A percentile compares a stretch with the other conserved stretches of the same genome.
Conservation (phyloP, 2,329 filamentous ascomycete genomes). For the Claviceps sp. region DNA sequence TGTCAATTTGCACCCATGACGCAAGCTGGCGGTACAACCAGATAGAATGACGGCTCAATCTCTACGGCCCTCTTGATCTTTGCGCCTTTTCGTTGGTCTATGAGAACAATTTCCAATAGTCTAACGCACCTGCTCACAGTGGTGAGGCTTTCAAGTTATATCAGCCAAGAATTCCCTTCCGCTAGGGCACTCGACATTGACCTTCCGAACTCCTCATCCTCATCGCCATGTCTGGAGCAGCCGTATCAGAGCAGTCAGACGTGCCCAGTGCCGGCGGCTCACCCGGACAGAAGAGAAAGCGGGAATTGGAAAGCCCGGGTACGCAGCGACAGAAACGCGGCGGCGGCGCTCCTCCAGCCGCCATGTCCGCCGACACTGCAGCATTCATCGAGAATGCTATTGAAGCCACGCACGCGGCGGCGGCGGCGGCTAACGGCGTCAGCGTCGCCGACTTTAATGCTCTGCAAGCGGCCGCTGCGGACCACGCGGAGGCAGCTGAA, state of each 20-base stretch:
- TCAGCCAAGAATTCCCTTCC: background rate
- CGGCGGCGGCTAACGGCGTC: conserved; percentile 25
- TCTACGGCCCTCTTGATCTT: background rate
- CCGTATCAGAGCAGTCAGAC: conserved; percentile 33
- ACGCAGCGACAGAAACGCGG: conserved; percentile 37
- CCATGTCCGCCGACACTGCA: conserved; percentile 32
- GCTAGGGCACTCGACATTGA: background rate
- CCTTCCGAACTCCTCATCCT: background rate
- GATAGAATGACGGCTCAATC: background rate
- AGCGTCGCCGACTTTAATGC: conserved; percentile 43
- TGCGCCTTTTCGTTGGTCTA: background rate
- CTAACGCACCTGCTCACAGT: background rate
- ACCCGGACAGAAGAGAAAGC: conserved; percentile 42
- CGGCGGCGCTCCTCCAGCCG: conserved; percentile 26
- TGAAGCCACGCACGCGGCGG: conserved; percentile 26
- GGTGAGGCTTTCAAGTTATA: background rate
- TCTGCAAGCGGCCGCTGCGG: conserved; percentile 34
- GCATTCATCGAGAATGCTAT: conserved; percentile 43
- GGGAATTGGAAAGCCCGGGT: conserved; percentile 36
- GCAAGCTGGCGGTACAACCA: background rate
- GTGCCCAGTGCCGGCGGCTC: conserved; percentile 27
- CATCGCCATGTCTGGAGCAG: conserved; percentile 32
- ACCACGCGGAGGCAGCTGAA: conserved; percentile 23
- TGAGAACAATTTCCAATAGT: background rate
- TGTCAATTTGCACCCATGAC: too few species aligned